A percentile compares a stretch with the other conserved stretches of the same genome.
These are phyloP conservation scores for Podaxis pistillaris DNA, from an alignment of 768 basidiomycete genomes.

Conservation along the genomic window DNA sequence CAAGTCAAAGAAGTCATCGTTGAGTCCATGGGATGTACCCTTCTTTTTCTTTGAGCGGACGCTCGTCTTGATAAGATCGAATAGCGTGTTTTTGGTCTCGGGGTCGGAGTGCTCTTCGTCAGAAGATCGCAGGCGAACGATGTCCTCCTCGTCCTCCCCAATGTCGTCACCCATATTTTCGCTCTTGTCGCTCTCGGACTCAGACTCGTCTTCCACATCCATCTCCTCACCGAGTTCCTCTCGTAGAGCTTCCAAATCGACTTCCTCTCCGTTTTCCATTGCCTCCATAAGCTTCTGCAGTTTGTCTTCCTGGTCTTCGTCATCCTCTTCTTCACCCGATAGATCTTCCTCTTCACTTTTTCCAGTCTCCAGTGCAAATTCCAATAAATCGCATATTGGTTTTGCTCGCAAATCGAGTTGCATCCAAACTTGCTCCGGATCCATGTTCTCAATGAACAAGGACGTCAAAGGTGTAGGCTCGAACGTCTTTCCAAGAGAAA, in stretches of 20 bases:
- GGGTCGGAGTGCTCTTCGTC: conserved; percentile 28
- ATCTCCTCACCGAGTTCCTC: conserved; percentile 19
- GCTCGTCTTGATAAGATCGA: conserved; percentile 22
- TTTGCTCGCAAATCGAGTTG: conserved; percentile 84
- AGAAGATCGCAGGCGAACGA: conserved; percentile 35
- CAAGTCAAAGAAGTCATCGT: conserved; percentile 91
- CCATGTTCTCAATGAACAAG: conserved; percentile 77
- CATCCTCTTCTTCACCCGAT: not conserved
- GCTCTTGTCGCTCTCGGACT: conserved; percentile 14
- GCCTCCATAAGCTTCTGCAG: conserved; percentile 92
- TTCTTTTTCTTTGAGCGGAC: conserved; percentile 26
- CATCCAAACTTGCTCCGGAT: conserved; percentile 87
- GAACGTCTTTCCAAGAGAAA: conserved; percentile 33
- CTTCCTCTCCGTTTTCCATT: conserved; percentile 87
- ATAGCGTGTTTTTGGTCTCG: conserved; percentile 27
- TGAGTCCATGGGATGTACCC: conserved; percentile 43
- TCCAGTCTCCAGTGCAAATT: conserved; percentile 58
- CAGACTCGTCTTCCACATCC: conserved; percentile 20
- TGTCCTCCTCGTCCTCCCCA: conserved; percentile 12
- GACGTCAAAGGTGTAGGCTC: conserved; percentile 70
- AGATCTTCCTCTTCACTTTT: conserved; percentile 46
- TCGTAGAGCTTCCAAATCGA: conserved; percentile 33
- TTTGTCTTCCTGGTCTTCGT: conserved; percentile 86
- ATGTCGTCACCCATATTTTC: conserved; percentile 20
- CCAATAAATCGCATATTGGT: conserved; percentile 66